Conservation (phyloP, 495 filamentous ascomycete species). For the Schizothecium vesticola region DNA sequence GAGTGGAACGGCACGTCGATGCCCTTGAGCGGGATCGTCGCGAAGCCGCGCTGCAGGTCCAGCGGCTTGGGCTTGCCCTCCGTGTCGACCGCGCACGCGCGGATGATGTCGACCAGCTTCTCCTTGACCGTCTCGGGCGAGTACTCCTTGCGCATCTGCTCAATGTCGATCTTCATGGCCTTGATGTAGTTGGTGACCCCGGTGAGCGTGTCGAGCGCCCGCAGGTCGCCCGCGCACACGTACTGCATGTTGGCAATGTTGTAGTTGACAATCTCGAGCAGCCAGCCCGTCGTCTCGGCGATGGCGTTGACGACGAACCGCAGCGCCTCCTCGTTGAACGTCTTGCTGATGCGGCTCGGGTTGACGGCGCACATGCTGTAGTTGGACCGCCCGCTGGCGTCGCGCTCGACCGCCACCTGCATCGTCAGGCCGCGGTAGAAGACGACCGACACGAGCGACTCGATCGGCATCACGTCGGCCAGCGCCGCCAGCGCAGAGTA, state of each 20-base stretch:
- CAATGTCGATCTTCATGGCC: constrained; percentile 92
- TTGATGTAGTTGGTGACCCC: constrained; percentile 92
- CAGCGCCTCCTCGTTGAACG: constrained; percentile 93
- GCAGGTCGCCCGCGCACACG: constrained; percentile 93
- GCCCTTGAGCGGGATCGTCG: constrained; percentile 91
- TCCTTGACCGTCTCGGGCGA: constrained; percentile 59
- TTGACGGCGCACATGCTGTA: constrained; percentile 99
- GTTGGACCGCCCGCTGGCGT: constrained; percentile 85
- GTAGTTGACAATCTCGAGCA: constrained; percentile 98
- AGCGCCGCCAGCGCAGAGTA: constrained; percentile 96
- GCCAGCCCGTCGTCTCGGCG: constrained; percentile 85
- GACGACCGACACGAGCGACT: constrained; percentile 94
- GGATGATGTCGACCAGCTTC: constrained; percentile 58
- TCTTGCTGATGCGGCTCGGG: constrained; percentile 92
- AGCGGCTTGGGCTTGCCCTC: constrained; percentile 82
- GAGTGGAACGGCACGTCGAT: constrained; percentile 99
- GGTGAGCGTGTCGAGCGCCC: constrained; percentile 89
- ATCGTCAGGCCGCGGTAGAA: constrained; percentile 99
- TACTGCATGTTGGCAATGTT: constrained; percentile 99
- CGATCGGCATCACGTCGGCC: constrained; percentile 98
- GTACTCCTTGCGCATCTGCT: constrained; percentile 78
- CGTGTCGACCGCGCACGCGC: constrained; percentile 78
- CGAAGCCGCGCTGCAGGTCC: constrained; percentile 86
- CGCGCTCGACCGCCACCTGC: constrained; percentile 98
- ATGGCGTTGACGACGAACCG: constrained; percentile 94